Conservation (phyloP, 208 protist species). For the Leptomonas pyrrhocoris region DNA sequence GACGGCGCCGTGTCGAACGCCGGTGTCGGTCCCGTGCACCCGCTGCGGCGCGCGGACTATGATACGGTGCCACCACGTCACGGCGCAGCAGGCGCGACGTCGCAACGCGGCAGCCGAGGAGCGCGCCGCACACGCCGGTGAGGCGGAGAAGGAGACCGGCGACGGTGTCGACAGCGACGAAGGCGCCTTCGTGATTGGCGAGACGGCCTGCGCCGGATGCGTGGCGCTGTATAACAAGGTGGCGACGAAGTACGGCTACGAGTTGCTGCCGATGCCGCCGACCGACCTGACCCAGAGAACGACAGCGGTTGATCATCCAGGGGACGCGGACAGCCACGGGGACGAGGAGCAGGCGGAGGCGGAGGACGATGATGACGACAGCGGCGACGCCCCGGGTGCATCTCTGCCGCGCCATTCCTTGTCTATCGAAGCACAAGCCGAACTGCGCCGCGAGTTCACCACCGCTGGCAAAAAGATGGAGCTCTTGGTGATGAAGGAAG, state of each 20-base stretch:
- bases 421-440: conserved; percentile 52
- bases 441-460: conserved; percentile 55
- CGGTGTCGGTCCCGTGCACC: conserved; percentile 63
- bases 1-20: conserved; percentile 47
- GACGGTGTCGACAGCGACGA: conserved; percentile 16
- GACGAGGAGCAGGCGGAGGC: too few species aligned
- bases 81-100: conserved; percentile 30
- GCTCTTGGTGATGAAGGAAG: conserved; percentile 79
- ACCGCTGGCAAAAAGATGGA: conserved; percentile 55
- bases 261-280: conserved; percentile 33
- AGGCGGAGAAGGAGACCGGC: conserved; percentile 2
- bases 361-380: conserved; percentile 30
- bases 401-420: conserved; percentile 52
- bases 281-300: conserved; percentile 13
- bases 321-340: neutral
- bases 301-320: neutral
- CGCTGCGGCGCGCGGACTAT: conserved; percentile 67
- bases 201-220: conserved; percentile 73
- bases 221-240: conserved; percentile 82
- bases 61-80: conserved; percentile 59
- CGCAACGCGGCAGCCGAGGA: conserved; percentile 22
- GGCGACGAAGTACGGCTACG: conserved; percentile 55
- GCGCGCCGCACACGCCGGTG: neutral
- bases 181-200: conserved; percentile 38
- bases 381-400: conserved; percentile 19